Evolutionary conservation across 306 rosid genomes (phyloP), one percentile per base, ranked within the genome.

Genomic region (Trifolium subterraneum): DNA sequence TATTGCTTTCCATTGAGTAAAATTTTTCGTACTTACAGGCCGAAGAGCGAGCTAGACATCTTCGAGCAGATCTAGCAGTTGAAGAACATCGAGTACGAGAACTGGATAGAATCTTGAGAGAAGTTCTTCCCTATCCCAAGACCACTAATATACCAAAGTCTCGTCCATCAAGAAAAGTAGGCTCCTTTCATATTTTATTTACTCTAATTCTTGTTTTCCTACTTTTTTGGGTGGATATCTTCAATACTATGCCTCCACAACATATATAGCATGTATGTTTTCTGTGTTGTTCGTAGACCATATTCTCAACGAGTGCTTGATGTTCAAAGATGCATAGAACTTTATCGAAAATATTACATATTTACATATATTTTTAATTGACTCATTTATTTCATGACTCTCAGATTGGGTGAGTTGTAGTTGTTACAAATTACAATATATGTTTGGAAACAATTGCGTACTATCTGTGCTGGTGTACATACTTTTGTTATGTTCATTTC

Each of bases 21-120:
- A 50, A 36, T 39, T 70, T 67, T 58, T 73, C 31, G 78, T 82
- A 75, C 74, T 70, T 84, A 80, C 89, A 94, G 97, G 90, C 98
- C 58, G 86, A 80, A 14, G 97, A 91, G 36, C 90, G 92, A 19
- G 90, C 96, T 50, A 90, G 91, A 86, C 84, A 79, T 87, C 95
- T 94, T 61, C 81, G 81, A 70, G 90, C 89, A 70, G 97, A 94
- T 76, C 83, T 94, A 78, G 96, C 96, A 64, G 91, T 90, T 50
- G 98, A 94, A 84, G 98, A 94, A 67, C 90, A 87, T 33, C 94
- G 93, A 67, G 92, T 74, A 55, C 88, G 72, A 59, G 98, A 94
- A 84, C 84, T 94, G 65, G 88, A 90, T 80, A 84, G 95, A 88
- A 94, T 94, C 62, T 80, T 94, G 86, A 87, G 86, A 79, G 98